Conservation (phyloP, 2,329 filamentous ascomycete species). For the Diaporthe humulicola region DNA sequence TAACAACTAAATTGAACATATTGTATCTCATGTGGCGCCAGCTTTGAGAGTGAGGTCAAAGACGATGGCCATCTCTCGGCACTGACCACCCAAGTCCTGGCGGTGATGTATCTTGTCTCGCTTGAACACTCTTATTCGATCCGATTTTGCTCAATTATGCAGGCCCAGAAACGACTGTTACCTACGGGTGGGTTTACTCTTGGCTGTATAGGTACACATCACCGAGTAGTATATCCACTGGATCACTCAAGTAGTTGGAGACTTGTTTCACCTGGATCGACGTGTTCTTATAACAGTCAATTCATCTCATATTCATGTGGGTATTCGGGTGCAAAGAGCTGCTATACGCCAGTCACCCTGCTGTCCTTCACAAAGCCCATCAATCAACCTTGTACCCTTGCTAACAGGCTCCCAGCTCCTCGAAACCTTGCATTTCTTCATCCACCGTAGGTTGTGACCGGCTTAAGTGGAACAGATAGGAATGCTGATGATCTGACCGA, state of each 20-base stretch:
- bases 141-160: no score
- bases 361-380: neutral
- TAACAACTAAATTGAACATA: no score
- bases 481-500: constrained; percentile 22
- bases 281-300: neutral
- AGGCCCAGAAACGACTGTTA: no score
- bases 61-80: no score
- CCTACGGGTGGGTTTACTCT: no score
- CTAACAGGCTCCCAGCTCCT: no score
- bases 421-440: neutral
- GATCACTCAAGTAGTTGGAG: neutral
- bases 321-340: neutral
- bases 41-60: no score
- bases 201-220: neutral
- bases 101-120: no score
- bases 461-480: constrained; percentile 5
- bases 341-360: neutral
- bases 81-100: no score
- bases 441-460: no score
- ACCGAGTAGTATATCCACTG: neutral
- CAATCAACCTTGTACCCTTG: neutral
- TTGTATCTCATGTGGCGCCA: no score
- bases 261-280: neutral
- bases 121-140: no score
- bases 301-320: neutral